Evolutionary conservation across 257 asterid species (phyloP).

Genomic region (Capsicum baccatum): DNA sequence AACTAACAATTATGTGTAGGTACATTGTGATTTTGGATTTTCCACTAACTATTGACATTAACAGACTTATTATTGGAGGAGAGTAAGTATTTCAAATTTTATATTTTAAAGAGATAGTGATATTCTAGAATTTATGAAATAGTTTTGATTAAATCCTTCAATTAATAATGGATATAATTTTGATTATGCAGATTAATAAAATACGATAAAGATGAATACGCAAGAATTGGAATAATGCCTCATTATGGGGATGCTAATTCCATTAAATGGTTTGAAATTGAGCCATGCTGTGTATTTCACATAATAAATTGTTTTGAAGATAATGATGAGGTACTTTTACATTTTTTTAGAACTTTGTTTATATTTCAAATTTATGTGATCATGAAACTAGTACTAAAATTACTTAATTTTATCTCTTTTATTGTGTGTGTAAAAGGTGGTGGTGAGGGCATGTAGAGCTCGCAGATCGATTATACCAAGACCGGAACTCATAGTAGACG

Average conservation of each 20-base stretch:
- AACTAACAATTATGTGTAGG: constrained; percentile 34
- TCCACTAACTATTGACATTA: constrained; percentile 56
- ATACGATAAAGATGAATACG: constrained; percentile 50
- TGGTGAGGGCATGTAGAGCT: constrained; percentile 60
- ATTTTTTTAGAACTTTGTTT: no score
- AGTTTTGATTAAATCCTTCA: neutral
- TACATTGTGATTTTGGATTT: constrained; percentile 69
- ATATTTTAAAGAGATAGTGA: neutral
- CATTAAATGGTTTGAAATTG: constrained; percentile 65
- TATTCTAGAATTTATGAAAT: neutral
- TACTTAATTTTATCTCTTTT: neutral
- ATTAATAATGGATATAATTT: neutral
- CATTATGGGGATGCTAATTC: constrained; percentile 74
- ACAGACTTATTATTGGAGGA: constrained; percentile 41
- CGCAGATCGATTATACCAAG: constrained; percentile 63
- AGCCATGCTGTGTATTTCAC: constrained; percentile 64
- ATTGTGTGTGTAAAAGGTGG: constrained; percentile 44
- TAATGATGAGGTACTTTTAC: constrained; percentile 53
- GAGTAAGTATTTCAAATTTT: neutral
- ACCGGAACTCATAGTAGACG: constrained; percentile 62
- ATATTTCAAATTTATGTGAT: neutral
- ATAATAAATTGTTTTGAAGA: constrained; percentile 68
- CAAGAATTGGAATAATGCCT: constrained; percentile 82
- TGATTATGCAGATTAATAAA: constrained; percentile 50
- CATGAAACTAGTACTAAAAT: neutral